These are phyloP conservation scores for Xerocomus amazonicus DNA, from an alignment of 1,284 basidiomycete genomes.

Conservation along the genomic window DNA sequence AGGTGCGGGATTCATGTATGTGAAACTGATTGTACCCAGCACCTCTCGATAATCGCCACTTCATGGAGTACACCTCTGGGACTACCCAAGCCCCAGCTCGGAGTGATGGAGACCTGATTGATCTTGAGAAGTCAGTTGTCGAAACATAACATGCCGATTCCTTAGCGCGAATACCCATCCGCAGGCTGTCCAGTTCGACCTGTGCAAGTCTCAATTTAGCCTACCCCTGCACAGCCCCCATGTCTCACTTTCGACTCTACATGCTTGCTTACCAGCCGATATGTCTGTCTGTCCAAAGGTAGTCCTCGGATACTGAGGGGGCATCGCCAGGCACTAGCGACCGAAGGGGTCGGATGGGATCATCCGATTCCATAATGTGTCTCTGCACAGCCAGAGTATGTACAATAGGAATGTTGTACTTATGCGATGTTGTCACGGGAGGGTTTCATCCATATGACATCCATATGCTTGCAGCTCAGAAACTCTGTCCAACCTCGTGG, in stretches of 20 bases:
- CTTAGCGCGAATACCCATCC: not conserved
- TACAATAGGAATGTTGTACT: slow-evolving; percentile 37
- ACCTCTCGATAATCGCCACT: no score
- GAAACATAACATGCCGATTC: slow-evolving; percentile 1
- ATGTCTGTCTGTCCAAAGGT: slow-evolving; percentile 46
- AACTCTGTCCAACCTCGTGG: slow-evolving; percentile 36
- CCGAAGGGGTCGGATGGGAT: slow-evolving; percentile 31
- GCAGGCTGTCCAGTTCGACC: not conserved
- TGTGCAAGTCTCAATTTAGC: slow-evolving; percentile 14
- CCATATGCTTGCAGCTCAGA: slow-evolving; percentile 35
- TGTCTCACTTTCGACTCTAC: slow-evolving; percentile 31
- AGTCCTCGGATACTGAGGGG: slow-evolving; percentile 28
- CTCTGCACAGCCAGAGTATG: slow-evolving; percentile 52
- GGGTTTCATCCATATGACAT: slow-evolving; percentile 38
- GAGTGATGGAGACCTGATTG: no score
- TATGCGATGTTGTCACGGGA: slow-evolving; percentile 21
- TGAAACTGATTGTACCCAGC: no score
- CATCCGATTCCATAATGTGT: slow-evolving; percentile 46
- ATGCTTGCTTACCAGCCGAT: slow-evolving; percentile 48
- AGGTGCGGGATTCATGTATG: no score
- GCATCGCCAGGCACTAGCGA: slow-evolving; percentile 17
- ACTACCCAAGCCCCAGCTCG: no score
- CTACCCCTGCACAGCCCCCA: slow-evolving; percentile 8
- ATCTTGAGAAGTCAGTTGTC: no score
- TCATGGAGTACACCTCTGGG: no score